Conservation (phyloP, 2,329 filamentous ascomycete genomes). For the Ophiosphaerella herpotricha region DNA sequence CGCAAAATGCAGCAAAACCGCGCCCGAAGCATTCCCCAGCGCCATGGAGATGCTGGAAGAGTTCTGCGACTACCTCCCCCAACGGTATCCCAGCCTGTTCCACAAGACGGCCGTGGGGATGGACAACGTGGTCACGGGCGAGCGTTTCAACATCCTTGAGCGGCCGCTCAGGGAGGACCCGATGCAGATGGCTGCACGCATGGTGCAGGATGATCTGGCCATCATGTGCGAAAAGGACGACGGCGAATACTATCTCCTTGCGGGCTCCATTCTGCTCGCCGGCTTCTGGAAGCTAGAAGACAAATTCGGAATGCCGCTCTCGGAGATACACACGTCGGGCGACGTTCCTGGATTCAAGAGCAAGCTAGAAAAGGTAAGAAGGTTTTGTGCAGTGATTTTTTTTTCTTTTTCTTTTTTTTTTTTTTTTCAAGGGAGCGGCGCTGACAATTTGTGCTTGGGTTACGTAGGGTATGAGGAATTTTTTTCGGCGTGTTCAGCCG, state of each 20-base stretch:
- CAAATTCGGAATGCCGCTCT: constrained; percentile 78
- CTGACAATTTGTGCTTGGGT: neutral
- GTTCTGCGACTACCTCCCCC: constrained; percentile 69
- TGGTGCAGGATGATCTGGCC: constrained; percentile 81
- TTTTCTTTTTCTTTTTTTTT: no score
- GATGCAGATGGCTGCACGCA: constrained; percentile 72
- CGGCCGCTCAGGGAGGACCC: constrained; percentile 74
- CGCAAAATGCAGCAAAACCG: constrained; percentile 68
- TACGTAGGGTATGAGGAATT: constrained; percentile 70
- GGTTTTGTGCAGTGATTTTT: neutral
- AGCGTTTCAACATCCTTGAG: constrained; percentile 70
- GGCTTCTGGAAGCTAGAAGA: constrained; percentile 85
- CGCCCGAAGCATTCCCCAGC: constrained; percentile 70
- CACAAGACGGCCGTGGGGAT: constrained; percentile 62
- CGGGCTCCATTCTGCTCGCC: constrained; percentile 74
- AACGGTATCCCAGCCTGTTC: constrained; percentile 76
- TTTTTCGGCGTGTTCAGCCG: constrained; percentile 73
- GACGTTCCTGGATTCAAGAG: constrained; percentile 73
- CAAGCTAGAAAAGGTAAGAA: constrained; percentile 65
- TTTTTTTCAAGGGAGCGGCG: no score
- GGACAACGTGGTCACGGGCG: constrained; percentile 71
- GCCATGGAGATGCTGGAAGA: constrained; percentile 79
- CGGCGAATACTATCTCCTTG: constrained; percentile 80
- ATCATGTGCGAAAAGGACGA: constrained; percentile 80
- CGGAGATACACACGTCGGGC: constrained; percentile 78